Percentiles rank a stretch among this genome's conserved stretches.
phyloP scores from a whole-genome alignment of 2,329 filamentous ascomycete species.

The Colletotrichum euphorbiae region DNA sequence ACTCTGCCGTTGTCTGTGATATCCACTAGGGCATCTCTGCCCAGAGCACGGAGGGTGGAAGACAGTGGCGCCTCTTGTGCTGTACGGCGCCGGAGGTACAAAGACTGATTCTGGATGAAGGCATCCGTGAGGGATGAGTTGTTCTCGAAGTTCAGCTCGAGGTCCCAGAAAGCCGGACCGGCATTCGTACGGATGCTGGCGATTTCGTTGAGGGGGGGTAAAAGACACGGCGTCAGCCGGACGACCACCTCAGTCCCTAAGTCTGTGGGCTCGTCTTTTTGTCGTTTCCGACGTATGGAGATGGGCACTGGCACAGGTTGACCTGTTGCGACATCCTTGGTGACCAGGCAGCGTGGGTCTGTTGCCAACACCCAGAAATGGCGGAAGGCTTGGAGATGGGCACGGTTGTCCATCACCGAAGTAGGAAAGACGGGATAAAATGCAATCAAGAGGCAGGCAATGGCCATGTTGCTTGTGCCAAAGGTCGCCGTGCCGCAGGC shows the following conservation, averaged over 20 bases:
- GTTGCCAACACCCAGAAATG: constrained; percentile 97
- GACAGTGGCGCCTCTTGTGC: constrained; percentile 77
- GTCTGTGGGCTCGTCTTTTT: constrained; percentile 44
- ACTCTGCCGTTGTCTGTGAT: constrained; percentile 47
- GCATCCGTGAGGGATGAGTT: constrained; percentile 71
- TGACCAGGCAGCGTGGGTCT: constrained; percentile 88
- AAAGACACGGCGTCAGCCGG: constrained; percentile 67
- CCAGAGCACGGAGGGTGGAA: constrained; percentile 79
- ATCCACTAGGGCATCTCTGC: constrained; percentile 50
- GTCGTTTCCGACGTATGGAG: constrained; percentile 67
- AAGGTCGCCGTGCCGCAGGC: constrained; percentile 94
- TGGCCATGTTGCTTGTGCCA: constrained; percentile 86
- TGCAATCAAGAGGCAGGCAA: constrained; percentile 86
- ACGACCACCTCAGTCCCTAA: constrained; percentile 45
- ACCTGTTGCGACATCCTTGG: constrained; percentile 86
- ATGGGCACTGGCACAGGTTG: constrained; percentile 82
- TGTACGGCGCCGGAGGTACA: constrained; percentile 79
- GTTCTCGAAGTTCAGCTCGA: constrained; percentile 78
- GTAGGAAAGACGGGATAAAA: constrained; percentile 96
- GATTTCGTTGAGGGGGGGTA: constrained; percentile 75
- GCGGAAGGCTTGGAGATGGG: constrained; percentile 94
- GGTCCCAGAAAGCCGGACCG: constrained; percentile 80
- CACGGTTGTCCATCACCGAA: constrained; percentile 91
- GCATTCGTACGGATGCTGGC: constrained; percentile 69
- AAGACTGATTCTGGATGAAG: constrained; percentile 76